These are phyloP conservation scores for Talaromyces atroroseus DNA, from an alignment of 2,329 filamentous ascomycete genomes.

Conservation along the genomic window DNA sequence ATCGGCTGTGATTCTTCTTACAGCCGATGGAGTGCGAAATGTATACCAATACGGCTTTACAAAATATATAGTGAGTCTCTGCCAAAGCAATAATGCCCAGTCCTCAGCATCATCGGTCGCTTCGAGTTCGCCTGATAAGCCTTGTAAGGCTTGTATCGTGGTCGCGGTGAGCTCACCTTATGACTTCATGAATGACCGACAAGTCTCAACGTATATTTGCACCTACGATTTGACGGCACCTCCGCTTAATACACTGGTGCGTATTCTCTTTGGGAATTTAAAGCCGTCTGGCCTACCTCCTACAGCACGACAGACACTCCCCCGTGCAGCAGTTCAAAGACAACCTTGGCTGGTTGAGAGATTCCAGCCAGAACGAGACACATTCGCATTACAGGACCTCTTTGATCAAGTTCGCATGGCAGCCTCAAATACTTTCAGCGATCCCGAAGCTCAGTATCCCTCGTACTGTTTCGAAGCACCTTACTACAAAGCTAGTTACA, in stretches of 20 bases:
- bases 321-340: background rate
- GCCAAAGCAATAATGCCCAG: conserved; percentile 3
- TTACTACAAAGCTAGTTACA: conserved; percentile 4
- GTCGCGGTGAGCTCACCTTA: conserved; percentile 13
- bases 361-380: conserved; percentile 6
- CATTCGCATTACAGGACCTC: conserved; percentile 5
- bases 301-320: conserved; percentile 3
- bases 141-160: conserved; percentile 12
- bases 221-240: conserved; percentile 11
- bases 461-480: conserved; percentile 12
- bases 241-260: conserved; percentile 7
- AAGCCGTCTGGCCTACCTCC: conserved; percentile 7
- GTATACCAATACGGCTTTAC: conserved; percentile 13
- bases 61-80: conserved; percentile 12
- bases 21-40: conserved; percentile 13
- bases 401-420: conserved; percentile 12
- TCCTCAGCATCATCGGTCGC: background rate
- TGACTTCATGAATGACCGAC: conserved; percentile 13
- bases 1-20: conserved; percentile 8
- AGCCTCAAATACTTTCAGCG: conserved; percentile 12
- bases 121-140: background rate
- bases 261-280: conserved; percentile 9
- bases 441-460: conserved; percentile 13
- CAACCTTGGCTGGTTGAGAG: conserved; percentile 13
- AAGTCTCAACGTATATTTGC: conserved; percentile 9